Conservation (phyloP, 805 yeast species). For the Lachancea sp. region DNA sequence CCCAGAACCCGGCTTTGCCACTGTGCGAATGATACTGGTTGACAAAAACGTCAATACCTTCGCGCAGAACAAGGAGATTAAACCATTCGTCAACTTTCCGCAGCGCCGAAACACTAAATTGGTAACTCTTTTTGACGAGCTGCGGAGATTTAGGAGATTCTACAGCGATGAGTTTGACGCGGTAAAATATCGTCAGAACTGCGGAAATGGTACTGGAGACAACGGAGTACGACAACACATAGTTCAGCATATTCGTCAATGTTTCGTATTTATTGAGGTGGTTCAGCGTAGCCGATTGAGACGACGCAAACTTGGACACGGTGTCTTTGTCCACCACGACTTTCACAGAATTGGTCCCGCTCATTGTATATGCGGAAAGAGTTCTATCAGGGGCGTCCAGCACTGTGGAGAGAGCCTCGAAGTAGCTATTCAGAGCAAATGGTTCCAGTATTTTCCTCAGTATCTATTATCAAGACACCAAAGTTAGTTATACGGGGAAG, state of each 20-base stretch:
- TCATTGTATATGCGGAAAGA: constrained; percentile 1
- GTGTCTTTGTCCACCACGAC: constrained; percentile 23
- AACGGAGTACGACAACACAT: constrained; percentile 16
- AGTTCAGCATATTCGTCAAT: constrained; percentile 14
- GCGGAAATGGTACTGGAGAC: constrained; percentile 18
- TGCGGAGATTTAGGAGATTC: constrained; percentile 20
- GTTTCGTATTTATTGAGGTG: constrained; percentile 22
- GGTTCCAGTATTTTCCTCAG: neutral
- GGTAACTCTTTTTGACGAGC: constrained; percentile 16
- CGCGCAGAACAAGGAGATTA: constrained; percentile 25
- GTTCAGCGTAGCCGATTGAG: constrained; percentile 23
- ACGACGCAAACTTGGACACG: constrained; percentile 22
- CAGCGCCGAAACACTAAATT: constrained; percentile 9
- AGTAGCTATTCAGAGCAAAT: constrained; percentile 1
- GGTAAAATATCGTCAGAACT: constrained; percentile 10
- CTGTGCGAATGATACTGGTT: constrained; percentile 15
- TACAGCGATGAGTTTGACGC: constrained; percentile 12
- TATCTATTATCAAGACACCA: no score
- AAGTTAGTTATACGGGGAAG: no score
- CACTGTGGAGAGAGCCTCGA: constrained; percentile 2
- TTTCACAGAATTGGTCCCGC: constrained; percentile 10
- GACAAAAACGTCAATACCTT: constrained; percentile 27
- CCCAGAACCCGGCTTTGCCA: constrained; percentile 26
- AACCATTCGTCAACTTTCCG: constrained; percentile 22
- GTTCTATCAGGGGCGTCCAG: constrained; percentile 5